Evolutionary conservation across 2,329 filamentous ascomycete species (phyloP).

Genomic region (Fusarium euwallaceae): DNA sequence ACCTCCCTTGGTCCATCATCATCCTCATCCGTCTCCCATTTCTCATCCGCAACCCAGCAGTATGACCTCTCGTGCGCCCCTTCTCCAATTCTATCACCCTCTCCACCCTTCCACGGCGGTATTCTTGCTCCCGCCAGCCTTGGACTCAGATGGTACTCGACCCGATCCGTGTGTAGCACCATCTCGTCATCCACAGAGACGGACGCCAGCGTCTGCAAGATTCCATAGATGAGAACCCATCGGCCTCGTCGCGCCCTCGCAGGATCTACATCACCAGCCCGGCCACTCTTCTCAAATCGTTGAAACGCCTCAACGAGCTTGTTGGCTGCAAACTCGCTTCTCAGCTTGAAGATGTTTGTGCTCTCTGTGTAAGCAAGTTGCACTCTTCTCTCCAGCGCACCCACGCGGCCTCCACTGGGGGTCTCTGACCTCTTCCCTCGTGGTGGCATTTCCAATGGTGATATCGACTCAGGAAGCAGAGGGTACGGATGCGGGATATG

Average conservation of each 20-base stretch:
- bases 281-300: constrained; percentile 68
- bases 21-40: constrained; percentile 18
- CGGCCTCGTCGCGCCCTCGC: constrained; percentile 68
- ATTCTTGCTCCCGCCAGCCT: constrained; percentile 57
- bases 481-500: constrained; percentile 78
- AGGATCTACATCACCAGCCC: constrained; percentile 64
- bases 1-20: neutral
- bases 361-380: constrained; percentile 71
- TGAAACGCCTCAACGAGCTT: constrained; percentile 68
- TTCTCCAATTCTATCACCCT: constrained; percentile 47
- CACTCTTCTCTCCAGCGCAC: constrained; percentile 61
- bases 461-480: constrained; percentile 68
- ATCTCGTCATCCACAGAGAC: constrained; percentile 70
- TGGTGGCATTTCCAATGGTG: constrained; percentile 41
- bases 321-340: constrained; percentile 63
- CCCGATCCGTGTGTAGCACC: constrained; percentile 64
- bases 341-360: constrained; percentile 70
- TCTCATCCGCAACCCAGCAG: constrained; percentile 63
- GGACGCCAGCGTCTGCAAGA: constrained; percentile 71
- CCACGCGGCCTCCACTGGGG: constrained; percentile 38
- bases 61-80: constrained; percentile 64
- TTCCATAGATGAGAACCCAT: constrained; percentile 72
- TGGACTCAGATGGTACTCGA: constrained; percentile 69
- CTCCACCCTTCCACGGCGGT: constrained; percentile 65
- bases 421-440: constrained; percentile 40